Base-by-base conservation (phyloP, 805 yeast genomes). In the Suhomyces pyralidae region DNA sequence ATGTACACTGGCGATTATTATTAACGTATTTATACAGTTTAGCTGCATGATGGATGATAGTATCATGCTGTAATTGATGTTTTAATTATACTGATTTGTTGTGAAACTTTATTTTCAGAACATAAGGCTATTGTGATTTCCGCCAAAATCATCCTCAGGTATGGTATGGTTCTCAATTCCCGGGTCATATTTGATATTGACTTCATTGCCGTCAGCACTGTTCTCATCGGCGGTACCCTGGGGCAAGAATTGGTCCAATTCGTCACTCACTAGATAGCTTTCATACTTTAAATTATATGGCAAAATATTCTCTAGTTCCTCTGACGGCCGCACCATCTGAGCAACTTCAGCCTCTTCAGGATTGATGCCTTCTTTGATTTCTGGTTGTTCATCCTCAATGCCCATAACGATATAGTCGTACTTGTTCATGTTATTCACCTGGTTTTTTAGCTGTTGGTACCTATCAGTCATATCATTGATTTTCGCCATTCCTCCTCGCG, bases 231-330 rank as follows among this genome's bases (percentile, higher is more conserved):
- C 60, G 40, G 57, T 46, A 15, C 44, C 46, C 19, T 32, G 55
- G 59, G n/a, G 19, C 25, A 57, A 44, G 46, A 62, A 66, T 54
- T 61, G 66, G 12, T 61, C 66, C n/a, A 66, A 51, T 17, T 60
- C 61, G 26, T 69, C 73, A 20, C 65, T 66, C 10, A 61, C 42
- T 24, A 70, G 53, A 14, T 51, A 48, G 14, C 56, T 60, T 46
- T 62, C 60, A 54, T 72, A 72, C 46, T 58, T 61, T 24, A 70
- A 42, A 46, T 72, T 72, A 55, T 72, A 72, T 0, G 77, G 76
- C 30, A 72, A 56, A 3, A 61, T 44, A 9, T 56, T 55, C 25
- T 55, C 60, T 48, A 71, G 58, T 12, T 61, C 62, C 9, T 59
- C 50, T 2, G 71, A 59, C 0, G 72, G 72, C 20, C 51, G 51